Percentiles rank a stretch among this genome's conserved stretches.
Conservation (phyloP, 768 basidiomycete species). For the Leccinum fibrillosum region DNA sequence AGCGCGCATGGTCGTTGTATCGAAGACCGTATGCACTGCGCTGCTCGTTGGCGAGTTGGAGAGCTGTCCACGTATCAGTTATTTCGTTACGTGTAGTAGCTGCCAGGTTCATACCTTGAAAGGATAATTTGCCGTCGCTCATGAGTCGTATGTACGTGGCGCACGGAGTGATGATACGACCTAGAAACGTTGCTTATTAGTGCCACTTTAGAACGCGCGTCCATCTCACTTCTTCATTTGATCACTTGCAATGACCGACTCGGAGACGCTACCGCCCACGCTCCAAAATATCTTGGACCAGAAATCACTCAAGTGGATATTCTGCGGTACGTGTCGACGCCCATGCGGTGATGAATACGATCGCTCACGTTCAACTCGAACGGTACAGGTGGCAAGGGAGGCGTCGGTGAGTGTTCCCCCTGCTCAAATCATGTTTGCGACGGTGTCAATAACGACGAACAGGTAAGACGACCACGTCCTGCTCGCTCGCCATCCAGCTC, state of each 20-base stretch:
- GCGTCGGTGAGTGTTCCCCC: slow-evolving; percentile 71
- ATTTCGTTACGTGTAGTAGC: background rate
- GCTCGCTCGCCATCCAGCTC: slow-evolving; percentile 95
- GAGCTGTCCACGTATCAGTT: slow-evolving; percentile 45
- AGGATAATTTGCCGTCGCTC: slow-evolving; percentile 31
- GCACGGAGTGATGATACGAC: slow-evolving; percentile 5
- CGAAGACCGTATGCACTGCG: slow-evolving; percentile 88
- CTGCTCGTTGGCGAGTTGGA: slow-evolving; percentile 84
- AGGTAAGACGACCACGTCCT: slow-evolving; percentile 99
- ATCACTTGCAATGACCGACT: slow-evolving; percentile 39
- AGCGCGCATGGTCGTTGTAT: slow-evolving; percentile 84
- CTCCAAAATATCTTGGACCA: slow-evolving; percentile 96
- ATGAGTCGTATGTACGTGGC: slow-evolving; percentile 9
- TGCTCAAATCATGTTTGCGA: background rate
- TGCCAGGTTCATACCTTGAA: slow-evolving; percentile 37
- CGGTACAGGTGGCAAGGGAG: slow-evolving; percentile 91
- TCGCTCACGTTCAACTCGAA: slow-evolving; percentile 9
- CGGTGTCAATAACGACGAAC: background rate
- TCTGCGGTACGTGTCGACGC: slow-evolving; percentile 77
- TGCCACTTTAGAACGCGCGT: slow-evolving; percentile 19
- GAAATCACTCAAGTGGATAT: slow-evolving; percentile 94
- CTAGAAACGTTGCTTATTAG: slow-evolving; percentile 7
- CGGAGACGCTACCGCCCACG: slow-evolving; percentile 67
- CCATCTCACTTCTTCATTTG: slow-evolving; percentile 9
- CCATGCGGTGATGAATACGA: slow-evolving; percentile 9